Evolutionary conservation across 495 filamentous ascomycete genomes (phyloP).

Genomic region (Talaromyces borbonicus): DNA sequence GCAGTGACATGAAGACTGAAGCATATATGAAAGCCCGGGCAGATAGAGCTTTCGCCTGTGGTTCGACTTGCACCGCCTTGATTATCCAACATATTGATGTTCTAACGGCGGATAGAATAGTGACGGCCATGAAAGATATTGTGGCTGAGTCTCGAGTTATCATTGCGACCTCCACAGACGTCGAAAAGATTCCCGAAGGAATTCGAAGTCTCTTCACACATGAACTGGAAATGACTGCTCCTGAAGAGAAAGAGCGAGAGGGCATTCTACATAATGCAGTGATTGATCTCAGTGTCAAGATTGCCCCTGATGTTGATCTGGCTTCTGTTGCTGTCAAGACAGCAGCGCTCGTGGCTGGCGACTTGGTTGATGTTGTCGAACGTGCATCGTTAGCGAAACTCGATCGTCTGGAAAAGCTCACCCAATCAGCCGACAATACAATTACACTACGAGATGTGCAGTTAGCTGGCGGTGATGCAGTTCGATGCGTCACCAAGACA

Average conservation of each 20-base stretch:
- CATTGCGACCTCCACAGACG: constrained; percentile 86
- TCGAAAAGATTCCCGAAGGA: constrained; percentile 86
- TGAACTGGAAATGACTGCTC: constrained; percentile 86
- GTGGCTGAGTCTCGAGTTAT: constrained; percentile 63
- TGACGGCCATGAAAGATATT: constrained; percentile 70
- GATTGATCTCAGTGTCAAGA: constrained; percentile 56
- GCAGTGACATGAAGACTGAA: constrained; percentile 87
- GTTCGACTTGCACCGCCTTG: constrained; percentile 69
- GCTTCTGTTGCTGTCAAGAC: constrained; percentile 83
- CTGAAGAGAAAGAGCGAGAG: constrained; percentile 87
- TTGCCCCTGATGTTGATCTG: constrained; percentile 75
- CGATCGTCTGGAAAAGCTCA: constrained; percentile 62
- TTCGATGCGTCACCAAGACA: constrained; percentile 65
- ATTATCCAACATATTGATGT: constrained; percentile 84
- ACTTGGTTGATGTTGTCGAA: constrained; percentile 89
- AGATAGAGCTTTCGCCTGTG: constrained; percentile 82
- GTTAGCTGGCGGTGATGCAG: constrained; percentile 77
- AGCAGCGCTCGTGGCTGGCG: constrained; percentile 87
- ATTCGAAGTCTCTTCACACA: constrained; percentile 88
- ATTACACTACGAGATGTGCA: constrained; percentile 72
- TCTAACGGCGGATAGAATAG: constrained; percentile 81
- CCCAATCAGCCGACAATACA: constrained; percentile 28
- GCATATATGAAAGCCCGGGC: constrained; percentile 77
- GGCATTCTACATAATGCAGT: constrained; percentile 72
- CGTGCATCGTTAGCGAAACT: constrained; percentile 68